Base-by-base conservation (phyloP, 306 rosid species). In the Lathyrus oleraceus region DNA sequence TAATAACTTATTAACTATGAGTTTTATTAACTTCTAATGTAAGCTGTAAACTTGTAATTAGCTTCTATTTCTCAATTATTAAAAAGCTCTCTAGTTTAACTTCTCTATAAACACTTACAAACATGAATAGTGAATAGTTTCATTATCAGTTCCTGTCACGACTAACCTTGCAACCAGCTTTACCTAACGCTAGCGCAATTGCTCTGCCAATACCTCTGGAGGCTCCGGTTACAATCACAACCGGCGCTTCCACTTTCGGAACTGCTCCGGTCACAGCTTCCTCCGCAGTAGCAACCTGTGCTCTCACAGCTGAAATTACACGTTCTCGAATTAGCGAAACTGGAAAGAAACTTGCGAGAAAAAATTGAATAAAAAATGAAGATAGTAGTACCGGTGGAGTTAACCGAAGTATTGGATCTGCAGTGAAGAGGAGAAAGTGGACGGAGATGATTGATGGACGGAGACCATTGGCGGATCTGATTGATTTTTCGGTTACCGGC, bases 101-200 rank as follows among this genome's bases (percentile, higher is more conserved):
- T 38, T 38, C 32, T 61, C 16, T 25, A 10, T 61, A 16, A 38
- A 61, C 47, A 5, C 17, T 8, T 35, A 35, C 19, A 61, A 44
- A 21, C 8, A 30, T 30, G 11, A 58, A 44, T 36, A 23, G 12
- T 12, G 39, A 76, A 42, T 36, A 1, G 23, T 35, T 32, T 57
- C 42, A 16, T 4, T 39, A 60, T 52, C 49, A 59, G 17, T 53
- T 68, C 56, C 45, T 3, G 71, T 36, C 10, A 71, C 23, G 43
- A 72, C 88, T 74, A 75, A 92, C 98, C 98, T 88, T 92, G 72
- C 98, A 92, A 79, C 98, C 96, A 52, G 93, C 93, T 84, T 88
- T 88, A 9, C 98, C 98, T 76, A 92, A 81, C 25, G 89, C 52
- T 76, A 88, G 70, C 3, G 98, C 96, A 80, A 85, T 88, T 14